Base-by-base conservation (phyloP, 305 asterid genomes). In the Solanum hybrid region DNA sequence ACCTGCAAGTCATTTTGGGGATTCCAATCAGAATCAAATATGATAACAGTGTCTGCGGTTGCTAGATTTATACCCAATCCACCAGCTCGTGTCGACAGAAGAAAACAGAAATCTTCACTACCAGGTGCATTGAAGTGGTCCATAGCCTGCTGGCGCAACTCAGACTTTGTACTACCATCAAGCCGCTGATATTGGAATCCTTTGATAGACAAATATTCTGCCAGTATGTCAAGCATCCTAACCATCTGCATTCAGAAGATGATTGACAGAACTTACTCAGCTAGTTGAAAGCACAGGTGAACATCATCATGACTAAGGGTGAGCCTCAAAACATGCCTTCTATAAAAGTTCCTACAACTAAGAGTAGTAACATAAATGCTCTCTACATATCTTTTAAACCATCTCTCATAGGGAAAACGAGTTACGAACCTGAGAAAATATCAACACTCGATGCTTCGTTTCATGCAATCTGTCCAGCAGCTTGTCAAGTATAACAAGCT, bases 1-100 rank as follows among this genome's bases (percentile, higher is more conserved):
- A 98, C 99, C 99, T 98, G 99, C 90, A 98, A 93, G 89, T 98
- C 99, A 92, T 98, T 98, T 93, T 98, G 99, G 64, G 99, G 99
- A 91, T 98, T 98, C 99, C 99, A 98, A 91, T 98, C 99, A 72
- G 99, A 98, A 94, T 98, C 99, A 93, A 98, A 98, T 91, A 98
- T 98, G 91, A 98, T 98, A 84, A 98, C 99, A 12, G 99, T 98
- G 93, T 98, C 99, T 38, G 99, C 99, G 86, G 99, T 98, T 64
- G 99, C 99, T 87, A 98, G 99, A 93, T 98, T 98, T 88, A 98
- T 98, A 90, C 99, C 99, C 95, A 98, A 93, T 86, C 99, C 99
- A 91, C 99, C 99, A 13, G 99, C 99, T 89, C 99, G 99, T 76
- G 99, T 98, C 20, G 99, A 98, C 84, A 98, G 99, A 93, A 98